Evolutionary conservation across 768 basidiomycete species (phyloP), one percentile per base, ranked within the genome.

Genomic region (Termitomyces sp.): DNA sequence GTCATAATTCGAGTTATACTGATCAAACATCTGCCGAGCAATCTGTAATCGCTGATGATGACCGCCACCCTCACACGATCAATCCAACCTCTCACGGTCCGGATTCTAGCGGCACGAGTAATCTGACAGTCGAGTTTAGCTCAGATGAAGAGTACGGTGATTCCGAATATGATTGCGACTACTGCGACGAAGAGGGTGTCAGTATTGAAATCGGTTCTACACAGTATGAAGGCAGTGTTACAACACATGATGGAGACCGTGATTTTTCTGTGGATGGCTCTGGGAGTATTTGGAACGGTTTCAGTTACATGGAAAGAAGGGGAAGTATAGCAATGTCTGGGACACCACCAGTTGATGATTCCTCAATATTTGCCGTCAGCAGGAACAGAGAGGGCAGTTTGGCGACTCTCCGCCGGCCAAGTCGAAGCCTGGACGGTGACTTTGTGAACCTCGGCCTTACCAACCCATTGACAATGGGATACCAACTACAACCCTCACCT

Each of bases 271-370:
- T 63, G 54, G 57, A 65, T 46, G 32, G 66, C 51, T 63, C 64
- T 61, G 66, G 70, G 43, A 63, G 70, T 55, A 51, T 64, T 20
- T 30, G 66, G 56, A 65, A 68, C 30, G 58, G 57, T 16, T 58
- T 49, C 32, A 53, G 49, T 26, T 40, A 58, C 45, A 56, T 55
- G 10, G 65, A 62, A 42, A 76, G 84, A 56, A 75, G 81, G 58
- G 82, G 82, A 13, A 87, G 85, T 63, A 64, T 86, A 72, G 75
- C 77, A 43, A 85, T 86, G 13, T 80, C 84, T 18, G 77, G 74
- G 18, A 65, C 68, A 4, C 62, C 68, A 13, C 43, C 64, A 5
- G 20, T 35, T 12, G 47, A 51, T 28, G 62, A 59, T 10, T 61
- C 69, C 32, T 64, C 53, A 51, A 57, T 54, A 3, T 66, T 63